Conservation (phyloP, 2,329 filamentous ascomycete species). For the Phialophora tarda region DNA sequence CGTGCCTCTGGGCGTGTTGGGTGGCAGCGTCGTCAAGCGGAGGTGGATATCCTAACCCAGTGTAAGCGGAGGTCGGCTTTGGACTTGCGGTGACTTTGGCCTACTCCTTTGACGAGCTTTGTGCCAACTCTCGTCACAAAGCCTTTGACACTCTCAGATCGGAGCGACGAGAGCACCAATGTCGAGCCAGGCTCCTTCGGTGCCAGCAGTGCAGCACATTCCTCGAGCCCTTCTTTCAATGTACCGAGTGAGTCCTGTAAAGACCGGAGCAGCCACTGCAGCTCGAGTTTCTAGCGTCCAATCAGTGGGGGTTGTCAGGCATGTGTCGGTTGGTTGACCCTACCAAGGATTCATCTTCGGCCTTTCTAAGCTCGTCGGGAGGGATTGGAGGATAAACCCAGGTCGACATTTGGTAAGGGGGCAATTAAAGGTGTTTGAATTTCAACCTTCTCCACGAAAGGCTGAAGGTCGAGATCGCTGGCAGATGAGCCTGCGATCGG, state of each 20-base stretch:
- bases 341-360: constrained; percentile 61
- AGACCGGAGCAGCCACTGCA: constrained; percentile 67
- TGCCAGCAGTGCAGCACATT: constrained; percentile 85
- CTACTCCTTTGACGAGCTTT: constrained; percentile 86
- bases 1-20: constrained; percentile 46
- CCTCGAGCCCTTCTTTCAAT: constrained; percentile 75
- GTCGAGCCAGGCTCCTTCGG: constrained; percentile 86
- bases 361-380: constrained; percentile 56
- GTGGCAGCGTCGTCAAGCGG: constrained; percentile 71
- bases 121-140: constrained; percentile 88
- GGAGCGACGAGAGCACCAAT: constrained; percentile 82
- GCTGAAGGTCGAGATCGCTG: neutral
- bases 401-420: constrained; percentile 60
- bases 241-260: constrained; percentile 66
- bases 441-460: neutral
- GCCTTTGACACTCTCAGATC: constrained; percentile 90
- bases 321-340: constrained; percentile 24
- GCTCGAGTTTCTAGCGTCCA: constrained; percentile 50
- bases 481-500: neutral
- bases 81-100: constrained; percentile 44
- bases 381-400: constrained; percentile 65
- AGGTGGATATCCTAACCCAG: constrained; percentile 72
- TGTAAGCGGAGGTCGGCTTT: neutral
- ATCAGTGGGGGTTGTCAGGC: constrained; percentile 5
- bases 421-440: neutral